Conservation (phyloP, 441 rosid species). For the Hura crepitans region DNA sequence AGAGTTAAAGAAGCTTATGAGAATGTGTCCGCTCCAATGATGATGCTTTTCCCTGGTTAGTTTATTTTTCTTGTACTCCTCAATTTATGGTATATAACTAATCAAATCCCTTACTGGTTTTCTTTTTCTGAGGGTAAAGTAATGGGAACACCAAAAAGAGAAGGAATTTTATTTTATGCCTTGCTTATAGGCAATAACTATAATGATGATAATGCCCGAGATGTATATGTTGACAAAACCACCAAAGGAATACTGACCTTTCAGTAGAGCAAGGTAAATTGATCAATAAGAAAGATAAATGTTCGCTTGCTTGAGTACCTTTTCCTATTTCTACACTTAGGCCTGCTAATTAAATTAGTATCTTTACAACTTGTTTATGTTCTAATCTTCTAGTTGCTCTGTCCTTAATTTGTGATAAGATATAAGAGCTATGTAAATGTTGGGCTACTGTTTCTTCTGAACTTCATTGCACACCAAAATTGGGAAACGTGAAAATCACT, state of each 20-base stretch:
- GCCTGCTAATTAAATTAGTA: too few relatives aligned
- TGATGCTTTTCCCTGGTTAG: conserved; percentile 94
- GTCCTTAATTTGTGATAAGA: not conserved
- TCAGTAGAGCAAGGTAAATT: too few relatives aligned
- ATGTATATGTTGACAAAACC: too few relatives aligned
- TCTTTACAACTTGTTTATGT: too few relatives aligned
- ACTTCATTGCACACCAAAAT: not conserved
- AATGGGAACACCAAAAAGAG: too few relatives aligned
- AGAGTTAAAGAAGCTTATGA: conserved; percentile 79
- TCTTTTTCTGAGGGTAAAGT: too few relatives aligned
- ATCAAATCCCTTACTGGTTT: conserved; percentile 4
- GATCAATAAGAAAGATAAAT: too few relatives aligned
- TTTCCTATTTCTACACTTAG: not conserved
- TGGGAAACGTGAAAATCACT: not conserved
- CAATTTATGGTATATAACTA: not conserved
- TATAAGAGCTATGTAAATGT: not conserved
- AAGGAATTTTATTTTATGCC: too few relatives aligned
- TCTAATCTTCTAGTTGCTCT: too few relatives aligned
- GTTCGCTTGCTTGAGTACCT: too few relatives aligned
- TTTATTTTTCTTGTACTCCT: conserved; percentile 4
- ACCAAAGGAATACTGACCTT: too few relatives aligned
- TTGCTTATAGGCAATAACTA: not conserved
- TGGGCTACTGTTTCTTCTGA: not conserved
- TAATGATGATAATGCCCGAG: not conserved
- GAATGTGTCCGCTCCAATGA: conserved; percentile 66